Base-by-base conservation (phyloP, 805 yeast species). In the Pichia californica region DNA sequence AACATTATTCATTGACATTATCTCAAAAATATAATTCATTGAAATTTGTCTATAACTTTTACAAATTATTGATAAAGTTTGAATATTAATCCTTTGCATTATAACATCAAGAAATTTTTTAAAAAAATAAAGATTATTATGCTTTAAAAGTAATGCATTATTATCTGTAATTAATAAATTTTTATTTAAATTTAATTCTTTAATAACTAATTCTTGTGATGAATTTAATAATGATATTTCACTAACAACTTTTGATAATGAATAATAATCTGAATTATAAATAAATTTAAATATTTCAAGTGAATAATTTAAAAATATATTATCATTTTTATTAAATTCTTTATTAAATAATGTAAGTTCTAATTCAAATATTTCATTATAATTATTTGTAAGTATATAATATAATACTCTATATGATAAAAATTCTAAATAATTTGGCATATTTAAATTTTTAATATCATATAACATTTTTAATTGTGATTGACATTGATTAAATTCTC, bases 401-500 rank as follows among this genome's bases (percentile, higher is more conserved):
- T 89, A 89, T 3, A 88, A 68, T 11, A 88, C 70, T 43, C 88
- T 69, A 61, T 86, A 89, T 37, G 86, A 72, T 31, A 78, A 62
- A 54, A 86, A 87, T 57, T 89, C 96, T 37, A 71, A 66, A 51
- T 70, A 63, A 43, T 68, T 67, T 13, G 67, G 59, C 14, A 43
- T 37, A 7, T 50, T 25, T 2, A 43, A 44, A 1, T 64, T 61
- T 19, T 58, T 57, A 18, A 52, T 47, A 6, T 68, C 74, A 56
- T 83, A 89, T 20, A 89, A 66, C 36, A 73, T 68, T 49, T 76
- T 76, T 40, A 93, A 64, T 54, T 88, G 87, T 14, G 94, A 78
- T 61, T 85, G 95, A 59, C 98, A 93, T 61, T 91, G 97, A 65
- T 93, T 93, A 61, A 85, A 88, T 61, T 93, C 98, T 9, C 97